A percentile compares a stretch with the other conserved stretches of the same genome.
These are phyloP conservation scores for Warburgia ugandensis DNA, from an alignment of 164 flowering plant species.

Conservation along the genomic window DNA sequence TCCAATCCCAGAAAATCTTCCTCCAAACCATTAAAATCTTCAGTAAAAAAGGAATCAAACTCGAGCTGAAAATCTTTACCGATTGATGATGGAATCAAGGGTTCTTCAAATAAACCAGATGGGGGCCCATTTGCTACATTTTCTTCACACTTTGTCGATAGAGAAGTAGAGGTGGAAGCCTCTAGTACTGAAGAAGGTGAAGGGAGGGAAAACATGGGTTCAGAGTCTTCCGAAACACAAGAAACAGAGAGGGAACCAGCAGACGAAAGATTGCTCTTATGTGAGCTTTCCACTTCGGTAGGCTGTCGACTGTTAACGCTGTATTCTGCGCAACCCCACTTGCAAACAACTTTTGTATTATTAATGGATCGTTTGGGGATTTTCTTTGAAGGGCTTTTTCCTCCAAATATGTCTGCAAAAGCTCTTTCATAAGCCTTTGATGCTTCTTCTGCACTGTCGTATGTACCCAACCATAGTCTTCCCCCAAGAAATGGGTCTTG, in stretches of 20 bases:
- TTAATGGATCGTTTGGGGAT: too few relatives aligned
- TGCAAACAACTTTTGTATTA: too few relatives aligned
- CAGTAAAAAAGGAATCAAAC: conserved; percentile 28
- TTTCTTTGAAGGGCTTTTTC: too few relatives aligned
- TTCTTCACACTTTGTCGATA: not conserved
- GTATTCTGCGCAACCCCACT: too few relatives aligned
- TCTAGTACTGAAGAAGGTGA: conserved; percentile 53
- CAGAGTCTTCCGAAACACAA: conserved; percentile 31
- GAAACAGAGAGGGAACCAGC: conserved; percentile 20
- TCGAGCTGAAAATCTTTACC: conserved; percentile 34
- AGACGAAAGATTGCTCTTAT: conserved; percentile 14
- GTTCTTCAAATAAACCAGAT: conserved; percentile 20
- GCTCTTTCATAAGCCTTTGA: conserved; percentile 50
- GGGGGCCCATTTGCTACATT: conserved; percentile 4
- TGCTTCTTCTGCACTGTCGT: conserved; percentile 67
- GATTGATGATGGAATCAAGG: conserved; percentile 11
- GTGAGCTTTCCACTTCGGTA: too few relatives aligned
- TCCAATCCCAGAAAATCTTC: conserved; percentile 36
- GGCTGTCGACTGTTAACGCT: too few relatives aligned
- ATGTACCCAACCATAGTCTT: conserved; percentile 87
- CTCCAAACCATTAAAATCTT: conserved; percentile 25
- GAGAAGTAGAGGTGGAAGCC: conserved; percentile 27
- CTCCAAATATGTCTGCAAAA: conserved; percentile 26
- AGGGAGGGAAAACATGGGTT: conserved; percentile 29
- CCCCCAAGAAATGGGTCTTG: conserved; percentile 58